Conservation (phyloP, 345 rosid genomes). For the Linum usitatissimum region DNA sequence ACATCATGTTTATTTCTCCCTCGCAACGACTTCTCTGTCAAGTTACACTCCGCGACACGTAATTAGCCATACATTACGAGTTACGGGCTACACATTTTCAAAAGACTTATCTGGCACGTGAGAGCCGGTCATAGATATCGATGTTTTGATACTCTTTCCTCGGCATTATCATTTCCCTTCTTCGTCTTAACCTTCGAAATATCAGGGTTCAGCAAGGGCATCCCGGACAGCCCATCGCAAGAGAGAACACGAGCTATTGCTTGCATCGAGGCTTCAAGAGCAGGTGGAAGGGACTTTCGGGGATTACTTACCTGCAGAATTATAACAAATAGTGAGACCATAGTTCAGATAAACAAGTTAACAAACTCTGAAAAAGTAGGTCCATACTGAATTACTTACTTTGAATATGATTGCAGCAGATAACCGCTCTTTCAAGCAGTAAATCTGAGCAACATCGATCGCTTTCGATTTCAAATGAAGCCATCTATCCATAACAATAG, state of each 20-base stretch:
- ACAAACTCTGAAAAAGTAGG: neutral
- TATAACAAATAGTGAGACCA: neutral
- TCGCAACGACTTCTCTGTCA: no score
- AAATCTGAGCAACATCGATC: slow-evolving; percentile 82
- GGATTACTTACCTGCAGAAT: slow-evolving; percentile 56
- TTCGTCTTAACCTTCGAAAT: no score
- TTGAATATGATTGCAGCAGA: slow-evolving; percentile 64
- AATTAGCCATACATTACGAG: no score
- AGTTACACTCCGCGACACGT: no score
- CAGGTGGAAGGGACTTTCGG: slow-evolving; percentile 42
- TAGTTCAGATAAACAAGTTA: neutral
- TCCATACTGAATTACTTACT: slow-evolving; percentile 21
- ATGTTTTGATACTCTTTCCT: no score
- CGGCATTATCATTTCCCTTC: no score
- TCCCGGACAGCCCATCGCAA: slow-evolving; percentile 47
- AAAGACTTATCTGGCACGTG: no score
- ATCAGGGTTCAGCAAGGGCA: slow-evolving; percentile 14
- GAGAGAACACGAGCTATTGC: slow-evolving; percentile 53
- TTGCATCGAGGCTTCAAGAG: slow-evolving; percentile 50
- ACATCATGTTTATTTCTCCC: no score
- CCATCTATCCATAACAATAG: slow-evolving; percentile 68
- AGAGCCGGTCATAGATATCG: no score
- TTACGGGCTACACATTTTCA: no score
- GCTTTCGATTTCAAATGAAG: slow-evolving; percentile 60
- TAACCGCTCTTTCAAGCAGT: slow-evolving; percentile 74